Evolutionary conservation across 176 grass and related monocot genomes (phyloP), one percentile per base, ranked within the genome.

Genomic region (Saccharum spontaneum): DNA sequence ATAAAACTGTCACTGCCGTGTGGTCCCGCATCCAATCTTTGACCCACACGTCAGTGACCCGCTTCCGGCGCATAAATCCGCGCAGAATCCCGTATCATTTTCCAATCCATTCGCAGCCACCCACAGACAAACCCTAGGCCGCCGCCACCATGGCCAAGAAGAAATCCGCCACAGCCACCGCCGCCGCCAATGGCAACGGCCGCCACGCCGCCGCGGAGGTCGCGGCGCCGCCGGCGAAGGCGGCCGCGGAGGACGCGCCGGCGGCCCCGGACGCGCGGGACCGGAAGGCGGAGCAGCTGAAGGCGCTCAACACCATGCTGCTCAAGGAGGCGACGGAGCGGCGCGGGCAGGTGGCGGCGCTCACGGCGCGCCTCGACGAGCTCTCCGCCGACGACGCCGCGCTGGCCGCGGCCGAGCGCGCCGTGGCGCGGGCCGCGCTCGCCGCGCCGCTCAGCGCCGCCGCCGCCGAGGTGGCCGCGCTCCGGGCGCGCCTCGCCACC

Each of bases 281-380:
- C 80, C 67, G 75, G 65, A 80, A 70, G 59, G 71, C 74, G 73
- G 88, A 92, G 73, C 78, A 71, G 75, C 88, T 95, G 60, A 92
- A 92, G 90, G 50, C 63, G 64, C 90, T 95, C 24, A 95, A 95
- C 88, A 60, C 62, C 65, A 74, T 90, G 57, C 93, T 95, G 76
- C 38, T 90, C 69, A 88, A 88, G 93, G 85, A 95, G 88, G 83
- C 88, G 48, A 78, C 65, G 64, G 90, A 90, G 79, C 90, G 83
- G 71, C 88, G 86, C 16, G 80, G 89, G 22, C 76, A 92, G 71
- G 85, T 88, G 41, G 70, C 71, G n/a, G 74, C 63, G 22, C 90
- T 94, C 55, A 87, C 49, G 49, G 86, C 75, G 37, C 78, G 69
- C 74, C 73, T 92, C n/a, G 87, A 88, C 24, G 84, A 85, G 74